Evolutionary conservation across 345 rosid species (phyloP), one percentile per base, ranked within the genome.

Genomic region (Iberis pinnata): DNA sequence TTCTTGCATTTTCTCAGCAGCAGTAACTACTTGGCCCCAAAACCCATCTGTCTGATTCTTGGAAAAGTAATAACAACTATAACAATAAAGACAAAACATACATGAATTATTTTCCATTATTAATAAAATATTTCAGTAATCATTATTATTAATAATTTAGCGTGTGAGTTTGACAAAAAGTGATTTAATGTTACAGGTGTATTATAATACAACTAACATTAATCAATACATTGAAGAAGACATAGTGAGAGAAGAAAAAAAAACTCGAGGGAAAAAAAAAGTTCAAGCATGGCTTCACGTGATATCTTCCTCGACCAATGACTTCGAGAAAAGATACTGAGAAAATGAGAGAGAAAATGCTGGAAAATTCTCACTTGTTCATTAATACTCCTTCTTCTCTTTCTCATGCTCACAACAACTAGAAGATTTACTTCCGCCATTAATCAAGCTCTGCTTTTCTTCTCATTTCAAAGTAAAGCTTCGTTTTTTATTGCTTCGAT

Each of bases 211-310:
- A 56, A n/a, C 5, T 1, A 29, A 29, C 8, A 22, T 49, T 29
- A 61, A 55, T 40, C 49, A 56, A 41, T 7, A 46, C 55, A 66
- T 51, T 51, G 43, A 58, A 58, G 64, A 57, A 13, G 57, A 29
- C 39, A 41, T 22, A 57, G 63, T 65, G 38, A 49, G n/a, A n/a
- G n/a, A n/a, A n/a, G n/a, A 53, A 9, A 57, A 46, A 26, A 67
- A 6, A 22, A 22, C 25, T 22, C 6, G 25, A 22, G 25, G 25
- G 6, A 6, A 6, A 22, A 6, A 22, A 32, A 16, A 15, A 29
- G 38, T 33, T 69, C 68, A 61, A 65, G 42, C 65, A 60, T 64
- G 77, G 64, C 69, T 70, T 74, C 83, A 81, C 87, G 83, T 78
- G 87, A 68, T 41, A 57, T 41, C 67, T 69, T 64, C 62, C 55